Base-by-base conservation (phyloP, 2,329 filamentous ascomycete species). In the Exophiala aquamarina region DNA sequence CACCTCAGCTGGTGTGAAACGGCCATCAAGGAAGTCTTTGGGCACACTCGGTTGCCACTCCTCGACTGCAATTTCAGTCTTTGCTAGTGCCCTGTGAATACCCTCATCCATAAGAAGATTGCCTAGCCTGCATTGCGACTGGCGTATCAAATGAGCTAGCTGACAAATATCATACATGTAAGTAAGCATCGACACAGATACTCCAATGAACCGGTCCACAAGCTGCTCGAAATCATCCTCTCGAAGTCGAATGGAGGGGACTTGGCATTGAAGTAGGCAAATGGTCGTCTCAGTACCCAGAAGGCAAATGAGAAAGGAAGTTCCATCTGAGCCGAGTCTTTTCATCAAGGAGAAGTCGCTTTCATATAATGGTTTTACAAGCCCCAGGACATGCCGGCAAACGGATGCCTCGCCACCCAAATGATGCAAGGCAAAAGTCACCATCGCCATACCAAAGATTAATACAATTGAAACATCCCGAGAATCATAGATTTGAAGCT, bases 191-290 rank as follows among this genome's bases (percentile, higher is more conserved):
- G 41, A 21, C 5, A 32, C 41, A 4, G 41, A 44, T 2, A 44
- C 21, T 5, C 41, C 41, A 21, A 44, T 44, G 41, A 44, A 44
- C 9, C 41, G 41, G 31, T 44, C 41, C 11, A 44, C 41, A n/a
- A 26, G 7, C 5, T 26, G 23, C 3, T 44, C 20, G 33, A 37
- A 11, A 21, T 44, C 41, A 7, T 19, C 19, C 19, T 15, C 18
- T 28, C 33, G 31, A 15, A 44, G 21, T 19, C 15, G 35, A 14
- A 44, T 26, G 10, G 41, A 23, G 3, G 41, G 41, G 4, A 37
- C 13, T n/a, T 37, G 18, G 32, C 41, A 21, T 37, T 26, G 41
- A 15, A 44, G 17, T 11, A 44, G 41, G 28, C 41, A 44, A n/a
- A 36, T 36, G 17, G 20, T 28, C 2, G 32, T 44, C 21, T 44